Conservation (phyloP, 2,329 filamentous ascomycete species). For the Botryosphaeria dothidea region DNA sequence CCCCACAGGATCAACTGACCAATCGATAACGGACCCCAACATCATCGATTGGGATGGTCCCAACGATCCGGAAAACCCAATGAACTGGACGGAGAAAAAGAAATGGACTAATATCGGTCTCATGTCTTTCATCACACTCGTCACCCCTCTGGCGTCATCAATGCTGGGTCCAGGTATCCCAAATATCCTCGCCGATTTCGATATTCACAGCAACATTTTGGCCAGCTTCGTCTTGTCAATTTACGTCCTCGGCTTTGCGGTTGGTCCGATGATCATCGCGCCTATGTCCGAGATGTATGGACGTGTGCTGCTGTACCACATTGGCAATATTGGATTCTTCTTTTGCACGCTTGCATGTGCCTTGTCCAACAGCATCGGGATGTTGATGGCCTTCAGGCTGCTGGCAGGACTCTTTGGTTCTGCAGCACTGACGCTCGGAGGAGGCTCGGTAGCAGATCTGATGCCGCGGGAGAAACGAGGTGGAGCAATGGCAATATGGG, state of each 20-base stretch:
- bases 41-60: conserved; percentile 5
- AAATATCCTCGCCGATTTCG: conserved; percentile 34
- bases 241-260: conserved; percentile 40
- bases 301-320: conserved; percentile 32
- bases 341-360: conserved; percentile 50
- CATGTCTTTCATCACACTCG: conserved; percentile 37
- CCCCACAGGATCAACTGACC: background rate
- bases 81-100: conserved; percentile 37
- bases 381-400: conserved; percentile 40
- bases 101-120: conserved; percentile 40
- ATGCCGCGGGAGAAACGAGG: conserved; percentile 36
- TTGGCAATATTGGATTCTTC: conserved; percentile 52
- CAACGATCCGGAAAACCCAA: conserved; percentile 38
- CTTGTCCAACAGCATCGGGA: conserved; percentile 33
- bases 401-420: conserved; percentile 36
- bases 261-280: conserved; percentile 40
- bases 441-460: conserved; percentile 38
- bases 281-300: conserved; percentile 40
- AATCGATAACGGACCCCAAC: background rate
- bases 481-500: conserved; percentile 41
- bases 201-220: conserved; percentile 31
- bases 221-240: conserved; percentile 40
- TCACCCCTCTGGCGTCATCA: conserved; percentile 40
- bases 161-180: conserved; percentile 34
- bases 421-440: conserved; percentile 36